Evolutionary conservation across 1,284 basidiomycete species (phyloP), one percentile per base, ranked within the genome.

Genomic region (Earliella scabrosa): DNA sequence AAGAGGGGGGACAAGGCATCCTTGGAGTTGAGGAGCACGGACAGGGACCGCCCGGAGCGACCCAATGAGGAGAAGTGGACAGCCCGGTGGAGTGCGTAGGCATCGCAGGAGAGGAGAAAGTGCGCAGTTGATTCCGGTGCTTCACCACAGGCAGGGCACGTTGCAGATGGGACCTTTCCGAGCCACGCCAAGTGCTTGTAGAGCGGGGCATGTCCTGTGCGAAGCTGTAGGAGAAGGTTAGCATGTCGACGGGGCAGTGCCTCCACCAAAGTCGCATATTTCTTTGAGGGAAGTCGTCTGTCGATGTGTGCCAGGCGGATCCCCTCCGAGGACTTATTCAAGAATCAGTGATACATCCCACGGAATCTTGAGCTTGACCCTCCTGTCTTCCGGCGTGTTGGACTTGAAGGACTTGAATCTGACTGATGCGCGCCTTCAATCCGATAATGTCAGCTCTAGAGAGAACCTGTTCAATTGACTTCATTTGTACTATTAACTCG

Each of bases 201-300:
- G 5, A 73, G 66, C 1, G 68, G 66, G 2, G 61, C 57, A 39
- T 70, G 67, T 11, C 68, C 67, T 0, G 68, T 65, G 6, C 66
- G 66, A 3, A 73, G 65, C 47, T 73, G 72, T 11, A 66, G 50
- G 4, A 73, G 58, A 0, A 72, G 34, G 34, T 50, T 62, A 10
- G 62, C 52, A 0, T 66, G 63, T 8, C 54, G 32, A 1, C 59
- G 41, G 9, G 56, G 56, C 34, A 64, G 52, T 0, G 16, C 2
- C 4, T 26, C 31, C 0, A 24, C 11, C 1, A 59, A 18, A 18
- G 23, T 35, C 0, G 11, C 9, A 3, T 31, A 31, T 31, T 31
- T 31, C 7, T 13, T 6, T 6, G 29, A 31, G 7, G 29, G 29
- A 6, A 31, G 29, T 6, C 29, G 7, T 6, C 29, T 31, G 29